Evolutionary conservation across 2,329 filamentous ascomycete genomes (phyloP).

Genomic region (Calycina marina): DNA sequence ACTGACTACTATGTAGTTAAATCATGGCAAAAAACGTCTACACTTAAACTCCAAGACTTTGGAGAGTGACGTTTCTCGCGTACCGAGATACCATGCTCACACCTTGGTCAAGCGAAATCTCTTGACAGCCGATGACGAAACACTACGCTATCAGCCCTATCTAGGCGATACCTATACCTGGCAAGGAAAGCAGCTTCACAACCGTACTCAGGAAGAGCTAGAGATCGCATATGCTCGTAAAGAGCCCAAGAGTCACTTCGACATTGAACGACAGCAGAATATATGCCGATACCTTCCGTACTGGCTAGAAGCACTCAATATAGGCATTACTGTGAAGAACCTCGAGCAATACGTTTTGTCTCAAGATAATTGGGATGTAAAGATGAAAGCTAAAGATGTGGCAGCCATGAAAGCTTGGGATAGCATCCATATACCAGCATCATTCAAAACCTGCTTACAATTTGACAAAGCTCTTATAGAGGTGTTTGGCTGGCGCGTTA

Average conservation of each 20-base stretch:
- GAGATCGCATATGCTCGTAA: conserved; percentile 8
- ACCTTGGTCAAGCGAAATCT: conserved; percentile 16
- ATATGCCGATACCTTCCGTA: conserved; percentile 9
- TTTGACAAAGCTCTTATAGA: conserved; percentile 10
- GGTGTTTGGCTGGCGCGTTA: conserved; percentile 9
- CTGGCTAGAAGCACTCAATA: conserved; percentile 10
- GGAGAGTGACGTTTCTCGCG: conserved; percentile 7
- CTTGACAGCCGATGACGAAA: conserved; percentile 15
- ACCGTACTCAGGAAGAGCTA: conserved; percentile 11
- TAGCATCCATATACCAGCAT: conserved; percentile 4
- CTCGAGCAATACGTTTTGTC: conserved; percentile 13
- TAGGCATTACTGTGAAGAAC: conserved; percentile 5
- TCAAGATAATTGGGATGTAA: conserved; percentile 1
- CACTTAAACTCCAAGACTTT: conserved; percentile 6
- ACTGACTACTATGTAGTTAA: conserved; percentile 8
- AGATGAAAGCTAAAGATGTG: conserved; percentile 4
- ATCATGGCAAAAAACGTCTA: conserved; percentile 5
- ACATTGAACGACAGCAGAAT: conserved; percentile 8
- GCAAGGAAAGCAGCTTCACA: conserved; percentile 3
- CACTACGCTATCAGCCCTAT: conserved; percentile 16
- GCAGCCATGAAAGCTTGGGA: conserved; percentile 1
- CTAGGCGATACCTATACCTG: conserved; percentile 7
- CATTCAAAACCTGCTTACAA: background rate
- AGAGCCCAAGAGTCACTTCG: conserved; percentile 6
- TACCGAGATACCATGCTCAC: conserved; percentile 14